phyloP scores from a whole-genome alignment of 805 yeast species.

The Saccharomycopsis vini region DNA sequence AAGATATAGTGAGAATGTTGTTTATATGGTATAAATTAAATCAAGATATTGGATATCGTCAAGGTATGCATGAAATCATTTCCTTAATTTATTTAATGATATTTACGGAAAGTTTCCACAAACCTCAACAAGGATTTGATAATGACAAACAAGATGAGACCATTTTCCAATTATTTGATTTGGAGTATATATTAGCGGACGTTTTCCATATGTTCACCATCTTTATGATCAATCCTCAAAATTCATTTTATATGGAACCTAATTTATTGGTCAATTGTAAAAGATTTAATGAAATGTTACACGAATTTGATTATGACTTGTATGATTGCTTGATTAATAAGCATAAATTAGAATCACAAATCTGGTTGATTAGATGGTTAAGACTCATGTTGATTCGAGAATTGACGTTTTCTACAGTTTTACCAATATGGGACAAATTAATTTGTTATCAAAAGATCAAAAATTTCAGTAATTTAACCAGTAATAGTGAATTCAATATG shows the following conservation, averaged over 20 bases:
- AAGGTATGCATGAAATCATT: slow-evolving; percentile 45
- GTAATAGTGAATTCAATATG: slow-evolving; percentile 26
- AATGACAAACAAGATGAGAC: slow-evolving; percentile 17
- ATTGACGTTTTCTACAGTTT: slow-evolving; percentile 30
- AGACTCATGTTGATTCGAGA: slow-evolving; percentile 39
- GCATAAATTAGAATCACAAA: slow-evolving; percentile 37
- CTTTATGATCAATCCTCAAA: slow-evolving; percentile 34
- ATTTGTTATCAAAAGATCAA: slow-evolving; percentile 24
- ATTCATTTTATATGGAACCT: slow-evolving; percentile 36
- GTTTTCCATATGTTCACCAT: slow-evolving; percentile 38
- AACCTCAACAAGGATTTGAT: slow-evolving; percentile 17
- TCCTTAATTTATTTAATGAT: slow-evolving; percentile 38
- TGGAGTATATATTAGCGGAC: slow-evolving; percentile 29
- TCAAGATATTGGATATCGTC: slow-evolving; percentile 29
- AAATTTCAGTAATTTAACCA: slow-evolving; percentile 28
- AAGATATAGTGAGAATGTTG: slow-evolving; percentile 12
- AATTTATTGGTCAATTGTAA: slow-evolving; percentile 35
- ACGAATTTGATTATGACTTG: slow-evolving; percentile 38
- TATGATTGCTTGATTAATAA: slow-evolving; percentile 37
- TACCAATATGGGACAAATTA: slow-evolving; percentile 36
- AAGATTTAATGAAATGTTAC: slow-evolving; percentile 33
- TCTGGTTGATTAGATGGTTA: slow-evolving; percentile 45
- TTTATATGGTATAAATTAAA: slow-evolving; percentile 19
- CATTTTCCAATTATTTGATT: slow-evolving; percentile 11
- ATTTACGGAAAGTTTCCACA: slow-evolving; percentile 26